Evolutionary conservation across 1,284 basidiomycete genomes (phyloP).

Genomic region (Cutaneotrichosporon cutaneum): DNA sequence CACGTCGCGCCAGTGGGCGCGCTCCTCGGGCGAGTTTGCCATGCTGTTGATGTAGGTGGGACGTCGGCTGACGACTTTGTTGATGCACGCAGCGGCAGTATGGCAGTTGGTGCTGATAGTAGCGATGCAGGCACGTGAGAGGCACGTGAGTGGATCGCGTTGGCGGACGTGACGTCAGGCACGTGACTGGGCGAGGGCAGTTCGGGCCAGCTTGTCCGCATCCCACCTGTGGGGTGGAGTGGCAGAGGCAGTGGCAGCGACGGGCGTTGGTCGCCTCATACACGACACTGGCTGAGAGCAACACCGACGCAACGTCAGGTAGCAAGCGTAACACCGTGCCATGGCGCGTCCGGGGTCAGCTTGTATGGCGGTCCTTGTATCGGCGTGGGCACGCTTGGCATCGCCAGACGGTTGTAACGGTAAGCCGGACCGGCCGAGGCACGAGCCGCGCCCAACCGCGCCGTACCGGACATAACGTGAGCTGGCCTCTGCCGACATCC

Average conservation of each 20-base stretch:
- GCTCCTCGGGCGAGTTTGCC: constrained; percentile 38
- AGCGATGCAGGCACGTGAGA: background rate
- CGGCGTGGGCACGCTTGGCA: background rate
- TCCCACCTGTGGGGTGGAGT: too few species aligned
- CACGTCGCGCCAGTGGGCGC: constrained; percentile 47
- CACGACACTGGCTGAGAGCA: too few species aligned
- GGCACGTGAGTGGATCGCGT: background rate
- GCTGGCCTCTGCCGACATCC: background rate
- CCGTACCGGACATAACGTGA: background rate
- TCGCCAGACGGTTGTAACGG: background rate
- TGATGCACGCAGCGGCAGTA: background rate
- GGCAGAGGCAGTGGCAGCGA: background rate
- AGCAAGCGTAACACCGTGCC: background rate
- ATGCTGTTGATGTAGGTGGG: background rate
- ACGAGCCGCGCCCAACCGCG: background rate
- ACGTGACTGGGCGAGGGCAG: background rate
- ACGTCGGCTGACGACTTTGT: background rate
- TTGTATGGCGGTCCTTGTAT: background rate
- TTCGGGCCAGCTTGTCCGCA: background rate
- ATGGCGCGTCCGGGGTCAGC: background rate
- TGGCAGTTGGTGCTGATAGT: background rate
- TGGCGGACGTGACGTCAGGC: background rate
- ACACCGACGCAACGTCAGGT: background rate
- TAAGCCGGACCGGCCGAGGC: background rate
- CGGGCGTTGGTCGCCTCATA: too few species aligned